Conservation (phyloP, 176 grass and related monocot species). For the Chloris gayana region DNA sequence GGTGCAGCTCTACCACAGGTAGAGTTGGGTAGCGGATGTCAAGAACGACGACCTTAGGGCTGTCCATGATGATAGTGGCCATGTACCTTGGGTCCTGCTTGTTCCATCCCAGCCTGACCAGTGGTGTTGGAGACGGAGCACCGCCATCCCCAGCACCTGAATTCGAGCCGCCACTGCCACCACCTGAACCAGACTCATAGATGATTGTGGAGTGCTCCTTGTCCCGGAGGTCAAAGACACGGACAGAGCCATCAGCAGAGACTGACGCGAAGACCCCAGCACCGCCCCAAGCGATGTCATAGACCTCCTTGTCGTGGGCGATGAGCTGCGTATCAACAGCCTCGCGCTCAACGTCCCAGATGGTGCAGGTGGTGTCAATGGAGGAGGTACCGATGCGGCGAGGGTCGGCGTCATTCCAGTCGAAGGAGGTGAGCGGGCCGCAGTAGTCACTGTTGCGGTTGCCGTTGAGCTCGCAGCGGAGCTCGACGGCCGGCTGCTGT, state of each 20-base stretch:
- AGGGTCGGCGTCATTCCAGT: slow-evolving; percentile 98
- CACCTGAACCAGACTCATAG: slow-evolving; percentile 70
- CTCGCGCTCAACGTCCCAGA: slow-evolving; percentile 97
- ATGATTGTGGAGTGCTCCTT: slow-evolving; percentile 99
- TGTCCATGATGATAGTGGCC: slow-evolving; percentile 99
- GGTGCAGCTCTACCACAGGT: slow-evolving; percentile 90
- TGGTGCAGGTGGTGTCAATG: slow-evolving; percentile 94
- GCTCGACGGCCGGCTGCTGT: slow-evolving; percentile 51
- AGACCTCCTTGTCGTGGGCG: slow-evolving; percentile 98
- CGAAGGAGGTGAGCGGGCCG: slow-evolving; percentile 90
- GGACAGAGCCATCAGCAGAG: slow-evolving; percentile 87
- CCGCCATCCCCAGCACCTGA: slow-evolving; percentile 39
- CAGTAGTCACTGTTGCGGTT: slow-evolving; percentile 98
- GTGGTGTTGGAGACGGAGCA: slow-evolving; percentile 56
- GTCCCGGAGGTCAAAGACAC: slow-evolving; percentile 96
- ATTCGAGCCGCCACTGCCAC: slow-evolving; percentile 51
- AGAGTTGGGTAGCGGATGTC: slow-evolving; percentile 96
- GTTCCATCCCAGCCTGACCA: slow-evolving; percentile 95
- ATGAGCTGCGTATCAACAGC: slow-evolving; percentile 97
- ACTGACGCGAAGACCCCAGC: slow-evolving; percentile 94
- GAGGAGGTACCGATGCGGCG: slow-evolving; percentile 90
- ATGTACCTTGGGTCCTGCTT: slow-evolving; percentile 99
- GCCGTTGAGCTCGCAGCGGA: slow-evolving; percentile 75
- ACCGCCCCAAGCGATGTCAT: slow-evolving; percentile 97
- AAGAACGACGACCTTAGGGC: slow-evolving; percentile 93